These are phyloP conservation scores for Craspedostauros australis DNA, from an alignment of 108 stramenopile genomes.

Conservation along the genomic window DNA sequence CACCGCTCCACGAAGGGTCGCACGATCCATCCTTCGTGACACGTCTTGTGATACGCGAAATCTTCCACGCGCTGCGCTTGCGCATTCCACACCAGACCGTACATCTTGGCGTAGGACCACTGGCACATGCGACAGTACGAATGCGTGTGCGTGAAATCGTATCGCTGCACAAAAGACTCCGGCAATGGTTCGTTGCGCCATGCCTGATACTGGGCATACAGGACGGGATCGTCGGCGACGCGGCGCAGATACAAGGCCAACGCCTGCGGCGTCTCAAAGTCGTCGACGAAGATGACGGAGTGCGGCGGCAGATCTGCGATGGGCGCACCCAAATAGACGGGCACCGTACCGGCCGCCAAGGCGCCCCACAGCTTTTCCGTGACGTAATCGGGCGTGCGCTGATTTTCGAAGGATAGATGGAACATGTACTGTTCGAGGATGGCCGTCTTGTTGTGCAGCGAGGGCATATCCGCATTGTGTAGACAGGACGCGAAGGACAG, in stretches of 20 bases:
- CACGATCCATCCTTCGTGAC: conserved; percentile 21
- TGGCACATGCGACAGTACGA: conserved; percentile 57
- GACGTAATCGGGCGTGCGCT: conserved; percentile 47
- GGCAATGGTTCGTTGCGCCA: conserved; percentile 56
- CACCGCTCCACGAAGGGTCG: conserved; percentile 47
- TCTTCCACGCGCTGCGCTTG: conserved; percentile 29
- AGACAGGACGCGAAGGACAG: conserved; percentile 42
- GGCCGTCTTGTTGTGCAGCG: conserved; percentile 31
- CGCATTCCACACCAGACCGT: conserved; percentile 62
- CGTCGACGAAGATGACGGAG: conserved; percentile 47
- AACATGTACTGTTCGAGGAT: conserved; percentile 47
- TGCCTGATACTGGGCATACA: conserved; percentile 64
- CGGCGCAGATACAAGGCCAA: conserved; percentile 43
- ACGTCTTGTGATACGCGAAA: conserved; percentile 21
- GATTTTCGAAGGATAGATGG: conserved; percentile 39
- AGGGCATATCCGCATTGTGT: conserved; percentile 50
- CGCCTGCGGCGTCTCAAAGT: conserved; percentile 29
- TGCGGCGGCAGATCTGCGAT: conserved; percentile 46
- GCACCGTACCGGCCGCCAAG: conserved; percentile 46
- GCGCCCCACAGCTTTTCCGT: conserved; percentile 75
- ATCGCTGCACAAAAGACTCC: conserved; percentile 31
- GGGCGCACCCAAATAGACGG: conserved; percentile 62
- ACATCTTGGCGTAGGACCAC: conserved; percentile 48
- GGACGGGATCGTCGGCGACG: conserved; percentile 34
- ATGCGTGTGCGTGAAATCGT: conserved; percentile 40